phyloP scores from a whole-genome alignment of 2,329 filamentous ascomycete species.

The Fusarium liriodendri region DNA sequence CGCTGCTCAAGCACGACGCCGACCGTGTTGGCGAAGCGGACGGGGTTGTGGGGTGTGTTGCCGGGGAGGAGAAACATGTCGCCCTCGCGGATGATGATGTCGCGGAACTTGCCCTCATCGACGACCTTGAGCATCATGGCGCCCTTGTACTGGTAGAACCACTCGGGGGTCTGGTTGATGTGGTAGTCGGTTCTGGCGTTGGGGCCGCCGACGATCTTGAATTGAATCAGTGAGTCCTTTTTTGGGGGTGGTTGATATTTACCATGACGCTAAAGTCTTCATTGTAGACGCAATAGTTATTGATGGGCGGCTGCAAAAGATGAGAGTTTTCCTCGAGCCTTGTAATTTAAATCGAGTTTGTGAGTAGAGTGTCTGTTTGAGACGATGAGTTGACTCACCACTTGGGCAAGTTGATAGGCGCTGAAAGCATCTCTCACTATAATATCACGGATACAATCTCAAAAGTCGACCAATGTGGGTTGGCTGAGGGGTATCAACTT shows the following conservation, averaged over 20 bases:
- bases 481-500: conserved; percentile 20
- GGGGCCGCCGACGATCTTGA: conserved; percentile 89
- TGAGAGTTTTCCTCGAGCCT: conserved; percentile 95
- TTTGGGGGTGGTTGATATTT: neutral
- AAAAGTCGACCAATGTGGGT: neutral
- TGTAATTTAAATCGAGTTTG: conserved; percentile 13
- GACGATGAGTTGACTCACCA: conserved; percentile 56
- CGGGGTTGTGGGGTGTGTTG: conserved; percentile 97
- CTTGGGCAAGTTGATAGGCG: conserved; percentile 68
- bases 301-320: conserved; percentile 91
- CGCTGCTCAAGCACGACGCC: conserved; percentile 92
- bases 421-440: conserved; percentile 55
- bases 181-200: conserved; percentile 98
- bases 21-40: conserved; percentile 93
- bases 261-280: conserved; percentile 86
- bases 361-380: conserved; percentile 6
- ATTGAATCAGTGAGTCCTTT: neutral
- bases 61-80: conserved; percentile 92
- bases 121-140: conserved; percentile 95
- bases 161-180: conserved; percentile 95
- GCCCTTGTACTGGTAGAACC: conserved; percentile 97
- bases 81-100: conserved; percentile 91
- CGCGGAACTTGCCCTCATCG: conserved; percentile 77
- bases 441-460: neutral
- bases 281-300: conserved; percentile 98